Evolutionary conservation across 2,329 filamentous ascomycete species (phyloP).

Genomic region (Lasiodiplodia sp.): DNA sequence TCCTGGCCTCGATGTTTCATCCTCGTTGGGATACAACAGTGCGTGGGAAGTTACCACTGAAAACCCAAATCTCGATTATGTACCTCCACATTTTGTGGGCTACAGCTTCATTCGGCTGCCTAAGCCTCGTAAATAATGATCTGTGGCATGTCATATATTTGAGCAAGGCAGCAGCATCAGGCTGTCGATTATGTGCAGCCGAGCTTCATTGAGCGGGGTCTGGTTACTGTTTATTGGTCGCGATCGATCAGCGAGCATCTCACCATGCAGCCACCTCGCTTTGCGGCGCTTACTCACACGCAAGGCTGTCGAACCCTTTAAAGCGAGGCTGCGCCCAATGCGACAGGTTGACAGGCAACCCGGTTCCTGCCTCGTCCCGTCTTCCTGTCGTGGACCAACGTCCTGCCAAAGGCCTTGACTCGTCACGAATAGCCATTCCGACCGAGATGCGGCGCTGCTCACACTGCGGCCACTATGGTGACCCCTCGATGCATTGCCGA

Average conservation of each 20-base stretch:
- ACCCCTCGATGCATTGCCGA: not conserved
- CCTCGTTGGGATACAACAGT: not conserved
- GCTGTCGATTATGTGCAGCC: not conserved
- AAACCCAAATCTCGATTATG: too few relatives aligned
- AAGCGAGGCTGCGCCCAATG: not conserved
- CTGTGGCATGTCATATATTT: fast-evolving
- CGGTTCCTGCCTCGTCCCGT: not conserved
- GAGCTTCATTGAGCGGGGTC: not conserved
- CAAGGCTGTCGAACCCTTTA: not conserved
- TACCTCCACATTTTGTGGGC: too few relatives aligned
- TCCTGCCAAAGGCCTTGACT: not conserved
- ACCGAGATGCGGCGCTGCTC: not conserved
- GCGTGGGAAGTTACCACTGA: not conserved
- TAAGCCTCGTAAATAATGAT: too few relatives aligned
- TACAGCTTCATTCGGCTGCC: too few relatives aligned
- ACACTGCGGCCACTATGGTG: not conserved
- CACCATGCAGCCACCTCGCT: not conserved
- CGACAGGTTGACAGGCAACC: not conserved
- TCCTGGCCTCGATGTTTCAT: too few relatives aligned
- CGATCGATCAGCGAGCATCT: not conserved
- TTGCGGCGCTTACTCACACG: not conserved
- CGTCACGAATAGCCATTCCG: not conserved
- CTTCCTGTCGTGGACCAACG: not conserved
- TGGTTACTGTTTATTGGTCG: not conserved
- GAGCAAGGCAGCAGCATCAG: not conserved